A percentile compares a stretch with the other conserved stretches of the same genome.
phyloP scores from a whole-genome alignment of 768 basidiomycete genomes.

The Dentipellis fragilis region DNA sequence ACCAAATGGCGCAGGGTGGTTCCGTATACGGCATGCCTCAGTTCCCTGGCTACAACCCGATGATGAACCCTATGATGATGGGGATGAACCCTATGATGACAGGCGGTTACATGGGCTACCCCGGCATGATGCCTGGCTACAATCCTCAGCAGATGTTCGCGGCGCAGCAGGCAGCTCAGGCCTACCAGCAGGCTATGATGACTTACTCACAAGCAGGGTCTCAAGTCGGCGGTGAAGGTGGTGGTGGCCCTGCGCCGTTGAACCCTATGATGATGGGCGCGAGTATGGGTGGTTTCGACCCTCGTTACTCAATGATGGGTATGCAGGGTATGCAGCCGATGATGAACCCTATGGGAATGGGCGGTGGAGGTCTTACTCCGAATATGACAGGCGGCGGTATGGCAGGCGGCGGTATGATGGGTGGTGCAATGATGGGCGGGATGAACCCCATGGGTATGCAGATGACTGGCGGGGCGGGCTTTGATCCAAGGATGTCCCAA shows the following conservation, averaged over 20 bases:
- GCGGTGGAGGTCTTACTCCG: conserved; percentile 8
- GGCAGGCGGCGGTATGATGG: conserved; percentile 20
- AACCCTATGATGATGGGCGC: conserved; percentile 22
- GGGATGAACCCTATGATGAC: conserved; percentile 47
- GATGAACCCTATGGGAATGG: conserved; percentile 15
- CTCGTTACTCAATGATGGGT: conserved; percentile 4
- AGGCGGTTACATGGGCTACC: conserved; percentile 37
- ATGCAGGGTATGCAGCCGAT: conserved; percentile 12
- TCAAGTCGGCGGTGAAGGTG: conserved; percentile 52
- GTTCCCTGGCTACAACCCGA: conserved; percentile 45
- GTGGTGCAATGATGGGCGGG: conserved; percentile 2
- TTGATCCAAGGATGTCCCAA: conserved; percentile 5
- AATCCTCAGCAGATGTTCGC: conserved; percentile 80
- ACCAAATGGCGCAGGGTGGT: conserved; percentile 78
- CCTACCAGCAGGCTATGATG: conserved; percentile 87
- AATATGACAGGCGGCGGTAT: conserved; percentile 11
- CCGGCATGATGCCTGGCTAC: conserved; percentile 43
- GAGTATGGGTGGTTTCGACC: conserved; percentile 2
- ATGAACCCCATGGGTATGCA: conserved; percentile 7
- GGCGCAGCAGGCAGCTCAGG: conserved; percentile 75
- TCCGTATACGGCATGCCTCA: conserved; percentile 54
- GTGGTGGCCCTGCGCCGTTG: conserved; percentile 37
- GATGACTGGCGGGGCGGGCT: conserved; percentile 7
- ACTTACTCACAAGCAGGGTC: conserved; percentile 69
- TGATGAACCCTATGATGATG: conserved; percentile 73